Base-by-base conservation (phyloP, 169 alveolate genomes). In the Plasmodium reichenowi region DNA sequence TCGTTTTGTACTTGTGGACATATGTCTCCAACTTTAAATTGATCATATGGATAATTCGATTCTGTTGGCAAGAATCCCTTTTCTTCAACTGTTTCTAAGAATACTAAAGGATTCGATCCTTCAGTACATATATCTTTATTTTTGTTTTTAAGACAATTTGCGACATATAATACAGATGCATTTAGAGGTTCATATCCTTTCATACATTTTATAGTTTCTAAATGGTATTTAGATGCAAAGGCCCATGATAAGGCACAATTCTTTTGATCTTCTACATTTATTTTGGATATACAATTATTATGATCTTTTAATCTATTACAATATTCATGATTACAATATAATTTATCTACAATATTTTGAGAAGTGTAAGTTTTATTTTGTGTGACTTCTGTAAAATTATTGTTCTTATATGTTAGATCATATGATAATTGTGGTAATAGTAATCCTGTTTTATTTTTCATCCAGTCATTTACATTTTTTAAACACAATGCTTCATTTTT, bases 241-340 rank as follows among this genome's bases (percentile, higher is more conserved):
- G 52, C 24, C 93, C 93, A 88, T 3, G 88, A 88, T 22, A 68
- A 43, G 1, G 80, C 90, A 88, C 93, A 76, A 47, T 70, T 74
- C 2, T 73, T 73, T 43, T 74, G 88, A 2, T 74, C 88, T 26
- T 74, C 88, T 66, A 60, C 88, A 32, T 74, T 73, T 13, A 74
- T 60, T 15, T 60, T 74, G 4, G 88, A 74, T 17, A 74, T 15
- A 48, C 88, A 74, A 26, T 73, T 74, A 45, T 60, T 74, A 8
- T 74, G 59, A 60, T 74, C 88, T 50, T 74, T 17, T 73, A 72
- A 74, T 15, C 88, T 74, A 20, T 74, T 64, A 15, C 88, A 74
- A 50, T 74, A 74, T 0, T 74, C 88, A 2, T 60, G 20, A 74
- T 74, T 74, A 26, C 88, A 74, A 64, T 74, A 74, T 17, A 38